phyloP scores from a whole-genome alignment of 768 basidiomycete genomes.

The Phaeotremella fagi region DNA sequence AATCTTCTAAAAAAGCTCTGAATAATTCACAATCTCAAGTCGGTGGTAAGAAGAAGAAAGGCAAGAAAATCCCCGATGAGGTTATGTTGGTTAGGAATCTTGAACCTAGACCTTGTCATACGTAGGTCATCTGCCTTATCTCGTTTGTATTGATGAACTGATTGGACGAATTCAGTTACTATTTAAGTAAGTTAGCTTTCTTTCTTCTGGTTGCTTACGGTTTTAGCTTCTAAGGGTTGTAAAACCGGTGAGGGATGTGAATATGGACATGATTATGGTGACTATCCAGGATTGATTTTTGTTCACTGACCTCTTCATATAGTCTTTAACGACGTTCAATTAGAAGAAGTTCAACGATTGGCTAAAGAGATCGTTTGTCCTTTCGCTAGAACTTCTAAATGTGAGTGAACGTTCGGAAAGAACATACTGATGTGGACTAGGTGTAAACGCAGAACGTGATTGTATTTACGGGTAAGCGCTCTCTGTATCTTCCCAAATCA shows the following conservation, averaged over 20 bases:
- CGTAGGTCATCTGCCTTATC: slow-evolving; percentile 24
- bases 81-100: slow-evolving; percentile 25
- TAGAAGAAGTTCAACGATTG: slow-evolving; percentile 27
- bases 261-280: slow-evolving; percentile 31
- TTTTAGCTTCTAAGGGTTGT: slow-evolving; percentile 33
- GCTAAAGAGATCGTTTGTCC: slow-evolving; percentile 41
- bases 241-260: slow-evolving; percentile 23
- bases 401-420: slow-evolving; percentile 9
- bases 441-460: slow-evolving; percentile 27
- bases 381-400: slow-evolving; percentile 23
- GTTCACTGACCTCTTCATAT: not conserved
- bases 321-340: slow-evolving; percentile 28
- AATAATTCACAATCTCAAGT: too few relatives aligned
- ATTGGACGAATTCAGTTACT: slow-evolving; percentile 11
- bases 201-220: not conserved
- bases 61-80: not conserved
- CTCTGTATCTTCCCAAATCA: not conserved
- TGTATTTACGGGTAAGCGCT: slow-evolving; percentile 39
- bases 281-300: not conserved
- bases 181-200: slow-evolving; percentile 18
- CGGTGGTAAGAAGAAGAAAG: not conserved
- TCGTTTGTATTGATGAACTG: not conserved
- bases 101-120: slow-evolving; percentile 42
- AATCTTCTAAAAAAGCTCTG: too few relatives aligned
- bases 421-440: slow-evolving; percentile 5